Evolutionary conservation across 345 rosid species (phyloP).

Genomic region (Brassica juncea): DNA sequence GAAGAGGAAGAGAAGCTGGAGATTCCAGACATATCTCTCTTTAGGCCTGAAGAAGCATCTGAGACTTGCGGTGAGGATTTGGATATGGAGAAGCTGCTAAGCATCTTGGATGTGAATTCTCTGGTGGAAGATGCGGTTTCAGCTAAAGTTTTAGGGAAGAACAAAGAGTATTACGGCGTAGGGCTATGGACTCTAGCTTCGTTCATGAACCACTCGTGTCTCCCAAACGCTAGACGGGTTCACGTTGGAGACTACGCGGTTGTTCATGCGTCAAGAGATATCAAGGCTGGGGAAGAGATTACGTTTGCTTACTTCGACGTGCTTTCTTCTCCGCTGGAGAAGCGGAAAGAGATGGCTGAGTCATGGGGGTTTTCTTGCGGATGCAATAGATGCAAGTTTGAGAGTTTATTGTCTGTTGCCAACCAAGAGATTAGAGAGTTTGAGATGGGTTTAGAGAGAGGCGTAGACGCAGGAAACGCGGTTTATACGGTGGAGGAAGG

Average conservation of each 20-base stretch:
- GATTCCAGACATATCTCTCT: constrained; percentile 58
- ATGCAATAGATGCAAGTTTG: constrained; percentile 72
- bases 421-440: constrained; percentile 61
- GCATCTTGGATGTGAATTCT: constrained; percentile 82
- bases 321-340: constrained; percentile 47
- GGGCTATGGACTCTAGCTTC: constrained; percentile 80
- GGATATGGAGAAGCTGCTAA: constrained; percentile 53
- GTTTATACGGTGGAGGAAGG: constrained; percentile 68
- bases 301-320: constrained; percentile 70
- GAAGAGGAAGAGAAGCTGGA: constrained; percentile 56
- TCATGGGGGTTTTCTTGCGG: constrained; percentile 74
- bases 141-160: constrained; percentile 74
- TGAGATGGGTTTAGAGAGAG: constrained; percentile 57
- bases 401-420: constrained; percentile 44
- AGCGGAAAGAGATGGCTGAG: constrained; percentile 61
- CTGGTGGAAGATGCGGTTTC: constrained; percentile 79
- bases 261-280: constrained; percentile 74
- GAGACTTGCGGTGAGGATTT: constrained; percentile 23
- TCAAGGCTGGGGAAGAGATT: constrained; percentile 84
- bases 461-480: constrained; percentile 56
- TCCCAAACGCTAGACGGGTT: constrained; percentile 67
- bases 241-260: constrained; percentile 71
- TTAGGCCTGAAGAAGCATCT: constrained; percentile 54
- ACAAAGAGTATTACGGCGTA: constrained; percentile 71
- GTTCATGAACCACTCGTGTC: constrained; percentile 83